These are phyloP conservation scores for Clonostachys rhizophaga DNA, from an alignment of 2,329 filamentous ascomycete genomes.

Conservation along the genomic window DNA sequence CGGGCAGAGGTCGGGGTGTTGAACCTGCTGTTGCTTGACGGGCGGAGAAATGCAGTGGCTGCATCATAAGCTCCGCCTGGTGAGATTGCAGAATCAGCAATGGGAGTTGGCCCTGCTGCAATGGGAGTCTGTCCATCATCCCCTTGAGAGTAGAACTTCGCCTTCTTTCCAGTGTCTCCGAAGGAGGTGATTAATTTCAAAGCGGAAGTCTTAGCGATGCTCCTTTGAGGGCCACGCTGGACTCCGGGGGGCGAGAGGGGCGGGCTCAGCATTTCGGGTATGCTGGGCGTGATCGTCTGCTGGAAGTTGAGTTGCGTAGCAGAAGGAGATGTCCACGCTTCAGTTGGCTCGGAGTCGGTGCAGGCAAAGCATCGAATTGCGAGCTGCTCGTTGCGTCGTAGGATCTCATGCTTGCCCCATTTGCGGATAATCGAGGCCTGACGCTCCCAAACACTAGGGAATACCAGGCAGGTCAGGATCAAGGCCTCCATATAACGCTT, in stretches of 20 bases:
- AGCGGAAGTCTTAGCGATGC: conserved; percentile 74
- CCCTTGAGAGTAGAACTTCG: conserved; percentile 55
- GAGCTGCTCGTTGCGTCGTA: conserved; percentile 81
- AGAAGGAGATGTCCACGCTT: conserved; percentile 84
- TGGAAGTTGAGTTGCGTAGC: conserved; percentile 56
- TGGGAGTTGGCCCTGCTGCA: conserved; percentile 80
- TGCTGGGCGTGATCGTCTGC: conserved; percentile 45
- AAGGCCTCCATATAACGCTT: conserved; percentile 91
- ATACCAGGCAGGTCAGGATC: conserved; percentile 77
- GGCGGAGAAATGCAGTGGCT: conserved; percentile 63
- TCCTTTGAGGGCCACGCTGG: conserved; percentile 52
- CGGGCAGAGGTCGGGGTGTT: conserved; percentile 65
- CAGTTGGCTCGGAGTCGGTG: conserved; percentile 77
- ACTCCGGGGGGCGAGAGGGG: conserved; percentile 69
- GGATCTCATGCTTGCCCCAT: conserved; percentile 91
- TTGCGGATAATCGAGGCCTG: conserved; percentile 84
- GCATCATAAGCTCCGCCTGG: conserved; percentile 60
- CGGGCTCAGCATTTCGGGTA: conserved; percentile 62
- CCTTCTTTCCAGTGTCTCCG: conserved; percentile 55
- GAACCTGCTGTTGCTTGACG: conserved; percentile 62
- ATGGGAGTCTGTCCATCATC: conserved; percentile 69
- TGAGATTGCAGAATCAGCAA: conserved; percentile 65
- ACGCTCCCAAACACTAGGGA: conserved; percentile 84
- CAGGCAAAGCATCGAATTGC: conserved; percentile 93
- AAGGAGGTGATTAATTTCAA: conserved; percentile 93